Evolutionary conservation across 805 yeast species (phyloP).

Genomic region (Tetrapisispora namnaoensis): DNA sequence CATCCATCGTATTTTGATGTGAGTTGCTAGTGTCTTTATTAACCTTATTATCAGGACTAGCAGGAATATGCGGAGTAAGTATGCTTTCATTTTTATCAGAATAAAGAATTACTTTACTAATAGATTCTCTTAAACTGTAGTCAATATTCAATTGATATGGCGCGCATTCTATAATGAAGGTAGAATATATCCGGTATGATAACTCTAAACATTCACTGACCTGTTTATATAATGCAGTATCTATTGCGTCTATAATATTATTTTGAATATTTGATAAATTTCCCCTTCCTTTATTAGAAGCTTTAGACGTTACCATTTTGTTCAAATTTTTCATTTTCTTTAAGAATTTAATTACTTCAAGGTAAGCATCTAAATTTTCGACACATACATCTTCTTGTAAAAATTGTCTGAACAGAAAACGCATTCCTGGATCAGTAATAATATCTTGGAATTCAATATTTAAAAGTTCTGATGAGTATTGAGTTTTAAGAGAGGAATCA

Average conservation of each 20-base stretch:
- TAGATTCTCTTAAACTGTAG: constrained; percentile 37
- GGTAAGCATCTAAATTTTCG: constrained; percentile 68
- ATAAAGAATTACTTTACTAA: constrained; percentile 33
- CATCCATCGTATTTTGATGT: too few relatives aligned
- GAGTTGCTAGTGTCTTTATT: too few relatives aligned
- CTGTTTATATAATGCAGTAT: constrained; percentile 34
- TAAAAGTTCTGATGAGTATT: neutral
- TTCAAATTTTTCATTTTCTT: constrained; percentile 36
- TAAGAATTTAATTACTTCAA: constrained; percentile 45
- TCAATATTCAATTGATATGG: constrained; percentile 65
- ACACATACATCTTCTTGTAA: constrained; percentile 54
- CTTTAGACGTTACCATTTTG: constrained; percentile 24
- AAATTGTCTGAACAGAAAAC: constrained; percentile 57
- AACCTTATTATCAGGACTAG: neutral
- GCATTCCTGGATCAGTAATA: constrained; percentile 65
- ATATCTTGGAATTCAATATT: neutral
- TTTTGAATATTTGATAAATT: constrained; percentile 10
- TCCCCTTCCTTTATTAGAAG: constrained; percentile 6
- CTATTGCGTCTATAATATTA: constrained; percentile 26
- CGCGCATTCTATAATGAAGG: constrained; percentile 56
- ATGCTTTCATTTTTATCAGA: constrained; percentile 11
- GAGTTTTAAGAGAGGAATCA: neutral
- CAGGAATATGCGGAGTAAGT: neutral
- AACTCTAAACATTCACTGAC: constrained; percentile 48
- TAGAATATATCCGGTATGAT: constrained; percentile 55